phyloP scores from a whole-genome alignment of 495 filamentous ascomycete genomes.

The Neurospora sp. region DNA sequence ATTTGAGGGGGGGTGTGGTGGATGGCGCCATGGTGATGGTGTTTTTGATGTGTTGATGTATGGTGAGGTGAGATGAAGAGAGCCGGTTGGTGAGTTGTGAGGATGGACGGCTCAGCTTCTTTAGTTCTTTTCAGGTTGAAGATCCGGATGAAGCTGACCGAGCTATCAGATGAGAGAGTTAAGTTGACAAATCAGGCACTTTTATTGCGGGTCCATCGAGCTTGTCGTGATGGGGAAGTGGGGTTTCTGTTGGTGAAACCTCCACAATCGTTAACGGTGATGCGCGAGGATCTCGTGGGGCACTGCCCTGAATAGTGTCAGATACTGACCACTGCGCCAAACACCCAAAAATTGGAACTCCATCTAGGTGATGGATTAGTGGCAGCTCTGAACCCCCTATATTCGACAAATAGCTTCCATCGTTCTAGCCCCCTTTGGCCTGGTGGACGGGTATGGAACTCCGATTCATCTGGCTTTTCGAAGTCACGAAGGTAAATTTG shows the following conservation, averaged over 20 bases:
- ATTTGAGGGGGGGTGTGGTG: conserved; percentile 11
- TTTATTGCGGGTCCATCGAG: neutral
- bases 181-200: neutral
- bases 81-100: neutral
- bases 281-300: neutral
- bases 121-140: neutral
- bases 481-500: neutral
- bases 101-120: neutral
- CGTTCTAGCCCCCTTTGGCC: neutral
- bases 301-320: neutral
- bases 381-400: too few relatives aligned
- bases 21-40: neutral
- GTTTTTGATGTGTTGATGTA: neutral
- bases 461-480: neutral
- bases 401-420: neutral
- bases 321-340: too few relatives aligned
- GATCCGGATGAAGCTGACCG: neutral
- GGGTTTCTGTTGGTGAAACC: neutral
- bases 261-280: neutral
- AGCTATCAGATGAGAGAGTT: neutral
- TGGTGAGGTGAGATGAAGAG: neutral
- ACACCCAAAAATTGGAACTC: too few relatives aligned
- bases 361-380: too few relatives aligned
- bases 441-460: neutral
- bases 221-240: neutral